Percentiles rank a stretch among this genome's conserved stretches.
Conservation (phyloP, 768 basidiomycete genomes). For the Tulasnella calospora region DNA sequence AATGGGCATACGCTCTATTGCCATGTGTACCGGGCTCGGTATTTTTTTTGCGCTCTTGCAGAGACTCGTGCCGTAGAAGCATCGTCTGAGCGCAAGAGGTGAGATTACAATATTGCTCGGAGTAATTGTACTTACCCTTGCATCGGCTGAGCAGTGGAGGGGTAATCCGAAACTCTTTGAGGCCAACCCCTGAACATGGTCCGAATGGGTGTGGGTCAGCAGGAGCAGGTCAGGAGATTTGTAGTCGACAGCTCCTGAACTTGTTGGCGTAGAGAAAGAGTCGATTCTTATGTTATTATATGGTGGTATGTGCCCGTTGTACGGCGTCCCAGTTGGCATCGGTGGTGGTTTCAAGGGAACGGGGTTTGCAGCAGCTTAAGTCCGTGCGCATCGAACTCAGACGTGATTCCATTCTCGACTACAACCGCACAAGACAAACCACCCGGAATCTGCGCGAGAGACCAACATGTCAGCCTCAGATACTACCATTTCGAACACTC, state of each 20-base stretch:
- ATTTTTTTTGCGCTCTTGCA: slow-evolving; percentile 55
- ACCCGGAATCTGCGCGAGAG: not conserved
- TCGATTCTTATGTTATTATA: slow-evolving; percentile 81
- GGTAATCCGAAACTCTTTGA: slow-evolving; percentile 66
- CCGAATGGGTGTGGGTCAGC: slow-evolving; percentile 86
- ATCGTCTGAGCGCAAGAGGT: slow-evolving; percentile 45
- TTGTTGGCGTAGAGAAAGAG: slow-evolving; percentile 54
- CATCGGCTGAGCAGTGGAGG: slow-evolving; percentile 74
- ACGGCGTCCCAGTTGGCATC: slow-evolving; percentile 77
- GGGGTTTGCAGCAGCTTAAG: not conserved
- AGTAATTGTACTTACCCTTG: slow-evolving; percentile 45
- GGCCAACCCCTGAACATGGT: slow-evolving; percentile 74
- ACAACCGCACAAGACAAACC: not conserved
- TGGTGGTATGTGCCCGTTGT: slow-evolving; percentile 67
- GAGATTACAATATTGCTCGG: no score
- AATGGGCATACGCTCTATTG: slow-evolving; percentile 58
- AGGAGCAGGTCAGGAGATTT: slow-evolving; percentile 52
- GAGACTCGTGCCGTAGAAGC: slow-evolving; percentile 72
- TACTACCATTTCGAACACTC: not conserved
- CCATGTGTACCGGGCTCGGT: slow-evolving; percentile 49
- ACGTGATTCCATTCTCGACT: not conserved
- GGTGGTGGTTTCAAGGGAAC: not conserved
- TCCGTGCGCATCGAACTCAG: not conserved
- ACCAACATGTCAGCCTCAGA: slow-evolving; percentile 13
- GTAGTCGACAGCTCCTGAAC: slow-evolving; percentile 33